A percentile compares a stretch with the other conserved stretches of the same genome.
Conservation (phyloP, 2,329 filamentous ascomycete species). For the Verticillium zaregamsianum region DNA sequence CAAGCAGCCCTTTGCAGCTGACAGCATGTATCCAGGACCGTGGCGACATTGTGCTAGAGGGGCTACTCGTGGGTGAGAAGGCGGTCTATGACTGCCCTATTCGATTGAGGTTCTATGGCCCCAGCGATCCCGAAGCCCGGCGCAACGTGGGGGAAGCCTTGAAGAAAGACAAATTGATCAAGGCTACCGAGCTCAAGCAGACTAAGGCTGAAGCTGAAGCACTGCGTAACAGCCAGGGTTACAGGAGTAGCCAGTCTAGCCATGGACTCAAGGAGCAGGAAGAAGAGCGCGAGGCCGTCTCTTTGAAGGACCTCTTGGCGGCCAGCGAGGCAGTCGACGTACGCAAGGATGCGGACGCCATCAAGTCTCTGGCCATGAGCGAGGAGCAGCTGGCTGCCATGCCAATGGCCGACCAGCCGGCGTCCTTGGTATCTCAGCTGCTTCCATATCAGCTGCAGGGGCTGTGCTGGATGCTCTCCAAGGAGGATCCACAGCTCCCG, state of each 20-base stretch:
- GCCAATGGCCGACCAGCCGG: conserved; percentile 68
- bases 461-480: conserved; percentile 74
- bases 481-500: conserved; percentile 68
- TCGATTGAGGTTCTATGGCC: conserved; percentile 64
- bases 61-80: conserved; percentile 62
- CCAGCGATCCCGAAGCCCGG: conserved; percentile 48
- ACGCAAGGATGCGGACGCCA: conserved; percentile 57
- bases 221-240: conserved; percentile 33
- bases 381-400: conserved; percentile 68
- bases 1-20: not conserved
- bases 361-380: conserved; percentile 66
- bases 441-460: conserved; percentile 79
- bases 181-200: conserved; percentile 50
- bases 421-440: conserved; percentile 59
- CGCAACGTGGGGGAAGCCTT: conserved; percentile 56
- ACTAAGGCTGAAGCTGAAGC: conserved; percentile 50
- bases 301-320: conserved; percentile 60
- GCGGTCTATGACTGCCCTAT: conserved; percentile 69
- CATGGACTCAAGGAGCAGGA: conserved; percentile 32
- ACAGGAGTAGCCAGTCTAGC: conserved; percentile 22
- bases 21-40: conserved; percentile 40
- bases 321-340: conserved; percentile 65
- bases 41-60: conserved; percentile 62
- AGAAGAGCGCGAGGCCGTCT: conserved; percentile 18
- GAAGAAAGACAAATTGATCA: conserved; percentile 60